These are phyloP conservation scores for Calycina herbarum DNA, from an alignment of 2,329 filamentous ascomycete species.

Conservation along the genomic window DNA sequence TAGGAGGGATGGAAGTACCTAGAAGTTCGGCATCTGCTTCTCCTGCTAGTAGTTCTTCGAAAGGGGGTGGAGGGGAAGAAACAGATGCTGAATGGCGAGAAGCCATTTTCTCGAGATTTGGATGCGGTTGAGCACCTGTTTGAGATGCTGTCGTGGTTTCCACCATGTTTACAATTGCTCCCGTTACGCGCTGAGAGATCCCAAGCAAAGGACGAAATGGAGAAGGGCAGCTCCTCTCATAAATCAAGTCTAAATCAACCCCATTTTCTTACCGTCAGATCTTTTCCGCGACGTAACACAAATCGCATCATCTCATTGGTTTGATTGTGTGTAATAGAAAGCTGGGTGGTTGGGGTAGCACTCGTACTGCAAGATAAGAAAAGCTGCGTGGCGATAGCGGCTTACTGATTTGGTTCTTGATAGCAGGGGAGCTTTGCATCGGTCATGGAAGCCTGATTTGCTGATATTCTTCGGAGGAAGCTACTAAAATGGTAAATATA, in stretches of 20 bases:
- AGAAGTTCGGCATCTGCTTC: slow-evolving; percentile 39
- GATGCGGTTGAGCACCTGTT: slow-evolving; percentile 10
- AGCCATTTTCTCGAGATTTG: slow-evolving; percentile 30
- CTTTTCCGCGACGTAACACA: slow-evolving; percentile 16
- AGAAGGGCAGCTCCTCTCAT: background rate
- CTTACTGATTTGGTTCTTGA: background rate
- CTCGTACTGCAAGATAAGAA: slow-evolving; percentile 20
- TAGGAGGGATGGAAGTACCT: slow-evolving; percentile 23
- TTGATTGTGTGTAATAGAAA: slow-evolving; percentile 16
- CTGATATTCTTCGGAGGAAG: background rate
- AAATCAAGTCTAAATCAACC: background rate
- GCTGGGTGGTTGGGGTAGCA: background rate
- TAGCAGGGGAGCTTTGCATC: slow-evolving; percentile 12
- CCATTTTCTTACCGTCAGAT: slow-evolving; percentile 2
- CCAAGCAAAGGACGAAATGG: background rate
- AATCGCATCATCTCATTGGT: slow-evolving; percentile 14
- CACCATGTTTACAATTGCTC: background rate
- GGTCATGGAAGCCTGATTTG: slow-evolving; percentile 17
- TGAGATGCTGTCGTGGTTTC: slow-evolving; percentile 9
- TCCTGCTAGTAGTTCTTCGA: slow-evolving; percentile 25
- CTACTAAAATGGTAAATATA: background rate
- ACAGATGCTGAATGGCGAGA: slow-evolving; percentile 22
- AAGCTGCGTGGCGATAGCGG: slow-evolving; percentile 21
- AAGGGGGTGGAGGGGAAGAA: slow-evolving; percentile 16
- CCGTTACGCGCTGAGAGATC: too few relatives aligned